phyloP scores from a whole-genome alignment of 768 basidiomycete species.

The Gelatoporia subvermispora region DNA sequence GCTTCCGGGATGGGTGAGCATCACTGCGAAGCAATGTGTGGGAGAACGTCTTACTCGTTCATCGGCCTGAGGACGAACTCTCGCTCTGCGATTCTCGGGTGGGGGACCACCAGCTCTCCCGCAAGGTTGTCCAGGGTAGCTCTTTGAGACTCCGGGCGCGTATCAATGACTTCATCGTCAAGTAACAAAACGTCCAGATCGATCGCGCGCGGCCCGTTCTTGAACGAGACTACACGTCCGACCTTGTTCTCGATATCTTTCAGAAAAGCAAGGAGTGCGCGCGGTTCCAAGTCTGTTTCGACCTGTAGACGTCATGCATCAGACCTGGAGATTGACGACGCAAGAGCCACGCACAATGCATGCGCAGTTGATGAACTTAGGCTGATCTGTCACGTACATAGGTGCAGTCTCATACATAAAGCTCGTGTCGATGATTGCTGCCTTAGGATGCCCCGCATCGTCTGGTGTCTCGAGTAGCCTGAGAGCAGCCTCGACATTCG shows the following conservation, averaged over 20 bases:
- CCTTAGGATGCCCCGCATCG: slow-evolving; percentile 15
- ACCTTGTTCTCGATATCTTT: slow-evolving; percentile 72
- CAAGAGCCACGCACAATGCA: slow-evolving; percentile 59
- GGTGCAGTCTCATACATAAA: slow-evolving; percentile 91
- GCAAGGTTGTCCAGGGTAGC: slow-evolving; percentile 46
- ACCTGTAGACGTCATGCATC: slow-evolving; percentile 47
- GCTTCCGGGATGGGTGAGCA: slow-evolving; percentile 34
- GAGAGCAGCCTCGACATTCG: slow-evolving; percentile 76
- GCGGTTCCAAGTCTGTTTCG: slow-evolving; percentile 64
- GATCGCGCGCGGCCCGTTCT: slow-evolving; percentile 84
- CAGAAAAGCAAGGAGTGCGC: slow-evolving; percentile 51
- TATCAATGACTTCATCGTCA: slow-evolving; percentile 55
- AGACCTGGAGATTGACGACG: neutral
- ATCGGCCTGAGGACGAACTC: slow-evolving; percentile 91
- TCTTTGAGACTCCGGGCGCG: slow-evolving; percentile 37
- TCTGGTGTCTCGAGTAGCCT: slow-evolving; percentile 56
- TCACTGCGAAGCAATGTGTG: neutral
- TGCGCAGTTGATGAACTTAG: slow-evolving; percentile 85
- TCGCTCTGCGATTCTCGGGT: slow-evolving; percentile 73
- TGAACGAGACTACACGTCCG: slow-evolving; percentile 73
- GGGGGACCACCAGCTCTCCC: slow-evolving; percentile 79
- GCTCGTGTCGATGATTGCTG: slow-evolving; percentile 66
- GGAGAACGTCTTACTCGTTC: slow-evolving; percentile 62
- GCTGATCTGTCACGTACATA: slow-evolving; percentile 95
- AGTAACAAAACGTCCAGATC: slow-evolving; percentile 88